Evolutionary conservation across 192 early-diverging fungal genomes (phyloP).

Genomic region (Mycoemilia scoparia): DNA sequence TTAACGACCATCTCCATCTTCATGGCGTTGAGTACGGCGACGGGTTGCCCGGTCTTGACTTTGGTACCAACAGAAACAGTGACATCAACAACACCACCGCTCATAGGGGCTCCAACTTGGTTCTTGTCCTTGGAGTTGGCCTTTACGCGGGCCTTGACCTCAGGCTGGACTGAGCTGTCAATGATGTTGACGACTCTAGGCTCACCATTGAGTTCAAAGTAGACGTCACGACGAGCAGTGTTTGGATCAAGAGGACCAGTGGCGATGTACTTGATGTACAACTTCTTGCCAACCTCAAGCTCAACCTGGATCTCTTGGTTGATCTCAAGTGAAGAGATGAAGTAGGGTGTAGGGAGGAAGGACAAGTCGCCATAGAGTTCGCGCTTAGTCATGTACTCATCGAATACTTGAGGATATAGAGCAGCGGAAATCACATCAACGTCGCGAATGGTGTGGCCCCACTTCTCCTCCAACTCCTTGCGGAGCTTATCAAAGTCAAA

Average conservation of each 20-base stretch:
- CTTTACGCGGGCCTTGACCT: slow-evolving; percentile 45
- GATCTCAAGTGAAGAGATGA: slow-evolving; percentile 67
- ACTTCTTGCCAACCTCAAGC: slow-evolving; percentile 69
- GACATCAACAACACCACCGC: slow-evolving; percentile 85
- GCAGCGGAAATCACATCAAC: slow-evolving; percentile 75
- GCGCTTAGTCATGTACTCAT: slow-evolving; percentile 51
- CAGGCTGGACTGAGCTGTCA: slow-evolving; percentile 38
- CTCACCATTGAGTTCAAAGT: slow-evolving; percentile 92
- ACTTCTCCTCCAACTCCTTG: slow-evolving; percentile 60
- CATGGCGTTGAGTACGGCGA: slow-evolving; percentile 92
- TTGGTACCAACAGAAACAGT: slow-evolving; percentile 59
- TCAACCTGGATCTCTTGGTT: slow-evolving; percentile 81
- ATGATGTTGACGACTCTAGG: slow-evolving; percentile 62
- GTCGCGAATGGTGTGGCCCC: slow-evolving; percentile 60
- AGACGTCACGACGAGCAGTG: slow-evolving; percentile 68
- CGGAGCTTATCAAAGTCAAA: slow-evolving; percentile 64
- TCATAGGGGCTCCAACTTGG: slow-evolving; percentile 91
- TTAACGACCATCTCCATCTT: slow-evolving; percentile 94
- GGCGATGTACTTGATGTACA: slow-evolving; percentile 81
- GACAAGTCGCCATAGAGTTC: slow-evolving; percentile 75
- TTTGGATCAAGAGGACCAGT: slow-evolving; percentile 59
- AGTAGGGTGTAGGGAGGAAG: slow-evolving; percentile 79
- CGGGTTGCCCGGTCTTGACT: slow-evolving; percentile 77
- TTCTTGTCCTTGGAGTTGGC: slow-evolving; percentile 58
- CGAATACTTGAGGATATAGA: slow-evolving; percentile 87